Conservation (phyloP, 139 green algal genomes). For the Chlorella sp. region DNA sequence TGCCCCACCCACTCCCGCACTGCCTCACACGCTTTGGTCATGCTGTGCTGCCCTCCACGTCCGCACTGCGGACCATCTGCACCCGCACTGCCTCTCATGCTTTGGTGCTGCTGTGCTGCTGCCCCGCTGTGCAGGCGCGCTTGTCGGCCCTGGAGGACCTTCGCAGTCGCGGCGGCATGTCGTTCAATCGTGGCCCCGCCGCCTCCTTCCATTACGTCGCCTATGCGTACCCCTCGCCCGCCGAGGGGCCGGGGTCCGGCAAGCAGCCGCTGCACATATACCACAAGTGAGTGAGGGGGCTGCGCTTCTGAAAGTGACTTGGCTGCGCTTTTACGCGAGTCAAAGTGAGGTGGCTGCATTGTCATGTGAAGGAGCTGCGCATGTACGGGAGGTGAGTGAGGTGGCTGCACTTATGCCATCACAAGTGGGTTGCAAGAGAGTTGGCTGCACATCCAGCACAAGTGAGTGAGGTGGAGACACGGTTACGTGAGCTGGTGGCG, state of each 20-base stretch:
- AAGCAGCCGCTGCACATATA: neutral
- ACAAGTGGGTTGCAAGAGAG: neutral
- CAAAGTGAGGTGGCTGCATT: too few species aligned
- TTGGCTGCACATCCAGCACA: constrained; percentile 23
- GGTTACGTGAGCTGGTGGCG: too few species aligned
- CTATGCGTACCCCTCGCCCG: constrained; percentile 5
- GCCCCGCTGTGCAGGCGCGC: neutral
- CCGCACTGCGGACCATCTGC: too few species aligned
- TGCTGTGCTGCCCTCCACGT: too few species aligned
- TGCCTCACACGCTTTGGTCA: too few species aligned
- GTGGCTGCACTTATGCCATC: neutral
- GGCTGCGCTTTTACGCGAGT: too few species aligned
- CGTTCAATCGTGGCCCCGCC: neutral
- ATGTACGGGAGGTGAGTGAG: constrained; percentile 8
- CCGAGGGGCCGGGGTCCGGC: constrained; percentile 1
- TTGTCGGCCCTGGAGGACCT: constrained; percentile 11
- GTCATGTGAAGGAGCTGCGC: too few species aligned
- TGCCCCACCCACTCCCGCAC: too few species aligned
- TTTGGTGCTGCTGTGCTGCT: neutral
- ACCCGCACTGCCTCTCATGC: neutral
- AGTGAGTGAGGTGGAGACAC: neutral
- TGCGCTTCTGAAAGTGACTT: too few species aligned
- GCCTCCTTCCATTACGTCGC: neutral
- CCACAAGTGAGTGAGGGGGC: constrained; percentile 4
- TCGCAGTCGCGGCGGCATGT: neutral